Evolutionary conservation across 805 yeast genomes (phyloP).

Genomic region (Lipomyces orientalis): DNA sequence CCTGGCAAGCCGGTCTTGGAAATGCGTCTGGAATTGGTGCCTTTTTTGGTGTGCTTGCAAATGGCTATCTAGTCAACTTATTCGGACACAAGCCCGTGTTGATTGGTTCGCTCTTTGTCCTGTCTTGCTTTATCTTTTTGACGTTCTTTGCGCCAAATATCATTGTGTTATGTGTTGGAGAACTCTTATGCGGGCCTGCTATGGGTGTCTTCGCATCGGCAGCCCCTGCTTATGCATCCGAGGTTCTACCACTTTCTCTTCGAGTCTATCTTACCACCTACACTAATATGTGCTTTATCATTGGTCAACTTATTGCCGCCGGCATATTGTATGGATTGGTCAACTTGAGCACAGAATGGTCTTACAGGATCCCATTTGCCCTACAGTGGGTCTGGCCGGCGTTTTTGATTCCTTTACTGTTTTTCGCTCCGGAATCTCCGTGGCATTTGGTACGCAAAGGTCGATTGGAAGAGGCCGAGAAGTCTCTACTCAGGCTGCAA

Average conservation of each 20-base stretch:
- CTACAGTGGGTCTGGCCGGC: constrained; percentile 67
- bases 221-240: constrained; percentile 61
- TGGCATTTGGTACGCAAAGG: constrained; percentile 27
- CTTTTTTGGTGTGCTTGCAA: constrained; percentile 54
- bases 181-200: constrained; percentile 49
- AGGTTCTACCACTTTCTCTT: constrained; percentile 58
- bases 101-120: constrained; percentile 46
- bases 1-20: constrained; percentile 44
- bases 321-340: constrained; percentile 56
- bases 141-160: constrained; percentile 54
- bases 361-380: constrained; percentile 62
- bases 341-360: constrained; percentile 44
- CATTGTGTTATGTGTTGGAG: constrained; percentile 50
- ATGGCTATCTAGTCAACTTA: constrained; percentile 53
- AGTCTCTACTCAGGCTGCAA: constrained; percentile 11
- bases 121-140: constrained; percentile 52
- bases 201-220: constrained; percentile 63
- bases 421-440: constrained; percentile 52
- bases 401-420: constrained; percentile 49
- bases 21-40: constrained; percentile 50
- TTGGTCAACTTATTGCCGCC: constrained; percentile 62
- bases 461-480: constrained; percentile 16
- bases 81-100: constrained; percentile 55
- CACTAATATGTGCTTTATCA: constrained; percentile 59
- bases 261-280: constrained; percentile 57